Base-by-base conservation (phyloP, 1,139 yeast genomes). In the Arxiozyma telluris region DNA sequence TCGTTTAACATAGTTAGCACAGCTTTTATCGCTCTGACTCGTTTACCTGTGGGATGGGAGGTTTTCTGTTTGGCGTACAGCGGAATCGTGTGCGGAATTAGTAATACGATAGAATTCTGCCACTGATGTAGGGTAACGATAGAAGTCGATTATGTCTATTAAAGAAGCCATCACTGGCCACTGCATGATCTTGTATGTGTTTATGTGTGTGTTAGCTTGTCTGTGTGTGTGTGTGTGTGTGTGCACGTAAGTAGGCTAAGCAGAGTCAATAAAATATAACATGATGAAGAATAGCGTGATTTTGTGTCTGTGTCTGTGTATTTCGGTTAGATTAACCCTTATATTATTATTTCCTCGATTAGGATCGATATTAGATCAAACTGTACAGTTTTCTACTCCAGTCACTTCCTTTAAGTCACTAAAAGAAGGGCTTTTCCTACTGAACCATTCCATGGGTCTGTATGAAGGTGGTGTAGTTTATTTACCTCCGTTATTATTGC, bases 401-500 rank as follows among this genome's bases (percentile, higher is more conserved):
- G 62, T 68, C 44, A 64, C 68, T 2, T 67, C 70, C 3, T 68
- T 60, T 53, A 60, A 72, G 55, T 76, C 86, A 48, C 73, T 94
- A 50, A 75, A 80, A 64, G 98, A 93, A 68, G 96, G 97, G 11
- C 75, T 89, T 49, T 90, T 80, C 65, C 79, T 87, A 58, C 71
- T 81, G 54, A 69, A 75, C 15, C 78, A 82, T 58, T 76, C 77
- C 17, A 75, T 85, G 50, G 78, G 84, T 55, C 81, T 91, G 6
- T 91, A 90, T 64, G 82, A 81, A 56, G 96, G 96, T 21, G 96
- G 96, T 1, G 83, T 88, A 38, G 88, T 86, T 50, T 94, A 90
- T 67, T 95, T 89, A 64, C 78, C 95, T 4, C 96, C 96, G 1
- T 66, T 91, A 41, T 64, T 87, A 45, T 76, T 88, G 17, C 17